phyloP scores from a whole-genome alignment of 768 basidiomycete species.

The Xanthoconium purpureum region DNA sequence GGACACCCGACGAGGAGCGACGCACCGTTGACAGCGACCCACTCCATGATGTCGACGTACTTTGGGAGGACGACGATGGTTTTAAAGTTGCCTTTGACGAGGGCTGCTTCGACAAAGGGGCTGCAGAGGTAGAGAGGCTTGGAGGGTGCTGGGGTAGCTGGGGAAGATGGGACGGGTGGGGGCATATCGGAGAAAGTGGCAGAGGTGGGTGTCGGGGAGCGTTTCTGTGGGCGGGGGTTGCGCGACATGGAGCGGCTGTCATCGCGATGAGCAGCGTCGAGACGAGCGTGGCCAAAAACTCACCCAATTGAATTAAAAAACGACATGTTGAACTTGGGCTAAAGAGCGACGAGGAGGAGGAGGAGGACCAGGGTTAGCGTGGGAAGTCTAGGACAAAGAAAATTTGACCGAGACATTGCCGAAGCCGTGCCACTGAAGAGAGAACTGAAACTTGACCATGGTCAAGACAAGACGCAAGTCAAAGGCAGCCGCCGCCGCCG shows the following conservation, averaged over 20 bases:
- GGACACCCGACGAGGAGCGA: conserved; percentile 8
- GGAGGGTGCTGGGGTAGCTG: conserved; percentile 19
- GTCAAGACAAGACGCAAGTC: conserved; percentile 61
- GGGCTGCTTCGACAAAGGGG: conserved; percentile 91
- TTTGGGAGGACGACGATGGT: conserved; percentile 96
- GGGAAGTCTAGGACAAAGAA: neutral
- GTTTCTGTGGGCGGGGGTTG: conserved; percentile 64
- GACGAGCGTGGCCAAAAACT: conserved; percentile 20
- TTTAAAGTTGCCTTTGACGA: conserved; percentile 98
- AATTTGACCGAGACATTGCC: neutral
- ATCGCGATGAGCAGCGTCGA: conserved; percentile 5
- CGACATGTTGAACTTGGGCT: conserved; percentile 47
- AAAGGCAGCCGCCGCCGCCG: conserved; percentile 46
- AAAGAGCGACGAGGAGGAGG: too few species aligned
- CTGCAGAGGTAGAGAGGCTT: conserved; percentile 89
- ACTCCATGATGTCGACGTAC: conserved; percentile 93
- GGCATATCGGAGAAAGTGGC: conserved; percentile 51
- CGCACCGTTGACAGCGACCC: conserved; percentile 94
- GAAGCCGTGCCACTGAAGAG: neutral
- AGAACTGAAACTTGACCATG: neutral
- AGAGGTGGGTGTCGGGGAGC: conserved; percentile 74
- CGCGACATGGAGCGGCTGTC: conserved; percentile 73
- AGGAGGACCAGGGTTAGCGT: neutral
- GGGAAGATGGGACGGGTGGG: conserved; percentile 41
- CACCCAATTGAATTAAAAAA: conserved; percentile 84